Evolutionary conservation across 371 early-diverging fungal species (phyloP).

Genomic region (Lichtheimia corymbifera): DNA sequence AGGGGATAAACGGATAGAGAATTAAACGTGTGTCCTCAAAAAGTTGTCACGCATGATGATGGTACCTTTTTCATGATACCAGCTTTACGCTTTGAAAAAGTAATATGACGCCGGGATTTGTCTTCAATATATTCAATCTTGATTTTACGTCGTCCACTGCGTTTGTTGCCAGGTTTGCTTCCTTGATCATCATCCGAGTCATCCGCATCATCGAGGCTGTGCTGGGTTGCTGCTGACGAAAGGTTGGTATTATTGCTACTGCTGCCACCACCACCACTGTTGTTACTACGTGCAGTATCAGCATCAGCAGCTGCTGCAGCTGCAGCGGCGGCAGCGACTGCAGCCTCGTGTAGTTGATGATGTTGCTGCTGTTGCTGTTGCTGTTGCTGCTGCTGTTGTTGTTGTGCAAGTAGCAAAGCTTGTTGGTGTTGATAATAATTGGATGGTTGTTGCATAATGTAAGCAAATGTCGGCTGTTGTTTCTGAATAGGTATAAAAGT

Average conservation of each 20-base stretch:
- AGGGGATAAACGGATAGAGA: background rate
- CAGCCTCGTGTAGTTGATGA: slow-evolving; percentile 4
- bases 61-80: slow-evolving; percentile 98
- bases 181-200: slow-evolving; percentile 48
- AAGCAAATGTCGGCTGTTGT: background rate
- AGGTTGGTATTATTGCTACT: background rate
- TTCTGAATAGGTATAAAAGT: slow-evolving; percentile 1
- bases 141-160: slow-evolving; percentile 90
- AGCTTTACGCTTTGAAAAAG: slow-evolving; percentile 98
- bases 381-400: slow-evolving; percentile 8
- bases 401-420: slow-evolving; percentile 10
- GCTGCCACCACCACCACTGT: background rate
- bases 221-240: background rate
- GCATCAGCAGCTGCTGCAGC: slow-evolving; percentile 2
- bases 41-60: background rate
- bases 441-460: slow-evolving; percentile 9
- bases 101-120: slow-evolving; percentile 94
- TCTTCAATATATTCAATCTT: slow-evolving; percentile 97
- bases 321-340: slow-evolving; percentile 12
- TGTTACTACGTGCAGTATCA: background rate
- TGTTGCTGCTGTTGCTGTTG: slow-evolving; percentile 7
- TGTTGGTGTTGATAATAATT: slow-evolving; percentile 10
- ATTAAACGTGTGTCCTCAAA: no score
- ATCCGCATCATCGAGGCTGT: slow-evolving; percentile 4
- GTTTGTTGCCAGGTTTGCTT: slow-evolving; percentile 57